These are phyloP conservation scores for Agaricus bisporus DNA, from an alignment of 768 basidiomycete species.

Conservation along the genomic window DNA sequence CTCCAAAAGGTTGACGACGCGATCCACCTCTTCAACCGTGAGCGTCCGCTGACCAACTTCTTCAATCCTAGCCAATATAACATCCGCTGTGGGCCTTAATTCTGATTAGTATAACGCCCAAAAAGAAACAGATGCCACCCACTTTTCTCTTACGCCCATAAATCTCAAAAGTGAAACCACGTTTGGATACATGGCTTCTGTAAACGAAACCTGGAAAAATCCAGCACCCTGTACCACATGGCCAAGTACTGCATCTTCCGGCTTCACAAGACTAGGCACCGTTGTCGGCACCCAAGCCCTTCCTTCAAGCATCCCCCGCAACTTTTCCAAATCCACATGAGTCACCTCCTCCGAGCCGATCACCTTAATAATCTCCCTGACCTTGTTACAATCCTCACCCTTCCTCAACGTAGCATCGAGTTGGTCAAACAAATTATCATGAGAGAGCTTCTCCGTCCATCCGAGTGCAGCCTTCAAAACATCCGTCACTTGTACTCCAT, in stretches of 20 bases:
- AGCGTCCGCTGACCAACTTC: neutral
- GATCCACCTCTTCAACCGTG: neutral
- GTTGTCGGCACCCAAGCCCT: slow-evolving; percentile 31
- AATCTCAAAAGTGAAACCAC: slow-evolving; percentile 17
- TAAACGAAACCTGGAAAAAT: slow-evolving; percentile 20
- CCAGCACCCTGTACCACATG: slow-evolving; percentile 15
- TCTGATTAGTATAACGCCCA: neutral
- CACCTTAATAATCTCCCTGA: slow-evolving; percentile 24
- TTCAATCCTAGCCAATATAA: slow-evolving; percentile 22
- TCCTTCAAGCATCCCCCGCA: slow-evolving; percentile 16
- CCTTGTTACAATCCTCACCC: slow-evolving; percentile 9
- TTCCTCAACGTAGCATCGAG: slow-evolving; percentile 19
- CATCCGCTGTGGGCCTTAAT: slow-evolving; percentile 24
- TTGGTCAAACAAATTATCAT: slow-evolving; percentile 26
- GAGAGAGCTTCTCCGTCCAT: slow-evolving; percentile 33
- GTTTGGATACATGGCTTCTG: slow-evolving; percentile 14
- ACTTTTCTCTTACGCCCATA: slow-evolving; percentile 38
- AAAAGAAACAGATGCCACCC: neutral
- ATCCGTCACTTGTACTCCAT: slow-evolving; percentile 17
- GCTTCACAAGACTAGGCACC: slow-evolving; percentile 13
- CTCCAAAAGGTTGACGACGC: neutral
- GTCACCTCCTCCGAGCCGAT: slow-evolving; percentile 19
- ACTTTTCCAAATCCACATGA: slow-evolving; percentile 11
- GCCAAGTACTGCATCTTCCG: slow-evolving; percentile 19
- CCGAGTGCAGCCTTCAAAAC: slow-evolving; percentile 26